Evolutionary conservation across 306 rosid species (phyloP).

Genomic region (Morella rubra): DNA sequence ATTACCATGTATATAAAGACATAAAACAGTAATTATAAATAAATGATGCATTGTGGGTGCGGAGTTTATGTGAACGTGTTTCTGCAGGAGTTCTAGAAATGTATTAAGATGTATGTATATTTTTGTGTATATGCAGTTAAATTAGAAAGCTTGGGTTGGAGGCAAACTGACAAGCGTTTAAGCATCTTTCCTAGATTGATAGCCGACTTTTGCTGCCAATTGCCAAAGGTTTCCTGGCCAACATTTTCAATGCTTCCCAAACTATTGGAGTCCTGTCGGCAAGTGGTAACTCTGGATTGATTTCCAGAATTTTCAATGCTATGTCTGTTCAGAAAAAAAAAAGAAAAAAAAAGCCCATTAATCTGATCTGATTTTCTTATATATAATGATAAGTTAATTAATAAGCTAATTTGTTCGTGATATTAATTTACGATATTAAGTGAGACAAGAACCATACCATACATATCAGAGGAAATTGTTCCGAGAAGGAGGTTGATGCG

Average conservation of each 20-base stretch:
- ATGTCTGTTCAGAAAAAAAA: constrained; percentile 11
- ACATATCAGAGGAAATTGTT: constrained; percentile 10
- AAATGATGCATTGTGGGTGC: too few relatives aligned
- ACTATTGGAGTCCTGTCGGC: neutral
- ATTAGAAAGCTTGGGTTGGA: neutral
- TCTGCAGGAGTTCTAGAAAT: too few relatives aligned
- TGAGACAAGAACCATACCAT: neutral
- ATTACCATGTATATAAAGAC: too few relatives aligned
- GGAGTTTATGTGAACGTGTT: too few relatives aligned
- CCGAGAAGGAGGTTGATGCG: constrained; percentile 14
- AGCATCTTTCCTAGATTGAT: constrained; percentile 9
- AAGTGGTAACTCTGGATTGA: constrained; percentile 4
- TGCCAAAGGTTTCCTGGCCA: too few relatives aligned
- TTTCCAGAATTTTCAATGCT: constrained; percentile 6
- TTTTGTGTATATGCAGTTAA: neutral
- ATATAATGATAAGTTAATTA: neutral
- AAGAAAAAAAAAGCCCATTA: too few relatives aligned
- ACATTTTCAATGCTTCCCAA: constrained; percentile 21
- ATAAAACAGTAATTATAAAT: too few relatives aligned
- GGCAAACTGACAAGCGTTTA: constrained; percentile 6
- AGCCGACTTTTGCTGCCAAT: neutral
- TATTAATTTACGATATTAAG: neutral
- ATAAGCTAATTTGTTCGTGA: neutral
- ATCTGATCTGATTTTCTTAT: neutral
- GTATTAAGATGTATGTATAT: neutral